Conservation (phyloP, 305 asterid species). For the Fraxinus angustifolia region DNA sequence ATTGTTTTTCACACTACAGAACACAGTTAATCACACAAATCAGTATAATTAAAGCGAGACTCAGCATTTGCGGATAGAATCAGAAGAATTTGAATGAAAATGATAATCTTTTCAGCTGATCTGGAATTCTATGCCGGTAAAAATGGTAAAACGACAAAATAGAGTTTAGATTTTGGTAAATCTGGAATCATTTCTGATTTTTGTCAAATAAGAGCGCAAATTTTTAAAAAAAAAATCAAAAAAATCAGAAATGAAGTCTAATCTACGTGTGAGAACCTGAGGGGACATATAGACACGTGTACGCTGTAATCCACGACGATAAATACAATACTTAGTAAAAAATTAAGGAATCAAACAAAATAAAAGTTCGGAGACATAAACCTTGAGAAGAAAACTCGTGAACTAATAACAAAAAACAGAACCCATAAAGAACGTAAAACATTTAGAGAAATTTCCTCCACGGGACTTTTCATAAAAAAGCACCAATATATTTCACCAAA, state of each 20-base stretch:
- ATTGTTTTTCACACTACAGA: constrained; percentile 22
- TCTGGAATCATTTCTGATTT: not conserved
- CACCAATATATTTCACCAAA: not conserved
- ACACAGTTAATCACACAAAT: constrained; percentile 1
- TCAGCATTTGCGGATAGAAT: not conserved
- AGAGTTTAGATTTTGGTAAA: not conserved
- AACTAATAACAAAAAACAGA: not conserved
- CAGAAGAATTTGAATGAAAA: not conserved
- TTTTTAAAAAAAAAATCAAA: not conserved
- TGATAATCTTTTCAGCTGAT: not conserved
- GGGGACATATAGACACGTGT: not conserved
- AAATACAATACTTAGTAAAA: not conserved
- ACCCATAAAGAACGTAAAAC: not conserved
- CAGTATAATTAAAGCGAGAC: not conserved
- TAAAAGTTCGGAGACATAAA: not conserved
- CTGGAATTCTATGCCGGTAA: not conserved
- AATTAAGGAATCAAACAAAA: not conserved
- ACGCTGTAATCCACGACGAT: not conserved
- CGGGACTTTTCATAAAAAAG: not conserved
- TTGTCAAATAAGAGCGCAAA: not conserved
- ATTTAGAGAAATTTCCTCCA: not conserved
- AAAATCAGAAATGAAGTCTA: not conserved
- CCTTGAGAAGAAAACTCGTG: not conserved
- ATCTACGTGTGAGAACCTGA: not conserved
- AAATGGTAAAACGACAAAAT: not conserved